Percentiles rank a stretch among this genome's conserved stretches.
Evolutionary conservation across 495 filamentous ascomycete species (phyloP).

Genomic region (Penicillium soppii): DNA sequence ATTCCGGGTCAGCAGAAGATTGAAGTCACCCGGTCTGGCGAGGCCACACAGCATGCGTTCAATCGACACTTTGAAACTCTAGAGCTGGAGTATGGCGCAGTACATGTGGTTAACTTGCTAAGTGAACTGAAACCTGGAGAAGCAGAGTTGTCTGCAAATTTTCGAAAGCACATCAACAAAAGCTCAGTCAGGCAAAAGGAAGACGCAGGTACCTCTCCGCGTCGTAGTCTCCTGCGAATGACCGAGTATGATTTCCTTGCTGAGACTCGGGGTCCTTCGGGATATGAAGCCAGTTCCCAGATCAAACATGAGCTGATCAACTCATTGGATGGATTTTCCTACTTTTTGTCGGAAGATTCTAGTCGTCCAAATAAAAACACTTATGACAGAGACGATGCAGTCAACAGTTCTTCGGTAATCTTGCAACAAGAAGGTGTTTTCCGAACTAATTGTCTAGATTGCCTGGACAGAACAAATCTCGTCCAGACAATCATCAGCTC

Average conservation of each 20-base stretch:
- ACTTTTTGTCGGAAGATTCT: conserved; percentile 76
- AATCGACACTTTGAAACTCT: conserved; percentile 88
- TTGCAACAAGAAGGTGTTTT: conserved; percentile 93
- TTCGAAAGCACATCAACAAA: conserved; percentile 69
- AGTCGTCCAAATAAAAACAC: conserved; percentile 6
- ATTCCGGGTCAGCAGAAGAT: conserved; percentile 95
- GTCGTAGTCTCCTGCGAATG: conserved; percentile 66
- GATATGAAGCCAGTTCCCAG: conserved; percentile 82
- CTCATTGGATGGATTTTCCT: conserved; percentile 83
- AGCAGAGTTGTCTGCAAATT: conserved; percentile 73
- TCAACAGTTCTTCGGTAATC: conserved; percentile 62
- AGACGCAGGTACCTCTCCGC: conserved; percentile 42
- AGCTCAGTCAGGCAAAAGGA: conserved; percentile 61
- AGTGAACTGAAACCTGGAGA: conserved; percentile 84
- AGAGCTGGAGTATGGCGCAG: conserved; percentile 79
- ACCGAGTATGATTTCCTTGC: conserved; percentile 96
- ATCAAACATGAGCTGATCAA: conserved; percentile 72
- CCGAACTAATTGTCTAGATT: conserved; percentile 94
- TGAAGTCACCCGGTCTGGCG: conserved; percentile 78
- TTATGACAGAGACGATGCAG: conserved; percentile 24
- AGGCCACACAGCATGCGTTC: conserved; percentile 93
- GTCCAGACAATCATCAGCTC: conserved; percentile 93
- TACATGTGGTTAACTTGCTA: conserved; percentile 89
- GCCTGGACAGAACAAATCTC: conserved; percentile 92
- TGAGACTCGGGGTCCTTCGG: conserved; percentile 80